Conservation (phyloP, 2,329 filamentous ascomycete genomes). For the Phaeosphaeria sp. region DNA sequence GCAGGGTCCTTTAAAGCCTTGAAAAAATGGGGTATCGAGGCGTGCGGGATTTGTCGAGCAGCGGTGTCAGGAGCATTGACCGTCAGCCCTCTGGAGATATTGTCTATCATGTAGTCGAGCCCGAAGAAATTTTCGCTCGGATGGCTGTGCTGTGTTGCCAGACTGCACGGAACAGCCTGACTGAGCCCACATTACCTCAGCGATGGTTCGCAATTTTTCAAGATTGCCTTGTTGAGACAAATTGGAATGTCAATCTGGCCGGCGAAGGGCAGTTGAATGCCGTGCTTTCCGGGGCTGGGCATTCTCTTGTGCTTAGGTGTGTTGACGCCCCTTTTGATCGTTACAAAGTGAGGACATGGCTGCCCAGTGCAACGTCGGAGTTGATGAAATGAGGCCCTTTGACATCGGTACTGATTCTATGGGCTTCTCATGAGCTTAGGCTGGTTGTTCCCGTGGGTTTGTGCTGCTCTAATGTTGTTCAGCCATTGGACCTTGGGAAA, state of each 20-base stretch:
- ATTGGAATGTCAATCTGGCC: background rate
- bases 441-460: too few species aligned
- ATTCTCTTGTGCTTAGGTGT: background rate
- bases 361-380: too few species aligned
- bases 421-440: too few species aligned
- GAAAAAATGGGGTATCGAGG: background rate
- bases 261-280: background rate
- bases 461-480: too few species aligned
- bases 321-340: background rate
- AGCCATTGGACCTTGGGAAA: too few species aligned
- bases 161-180: background rate
- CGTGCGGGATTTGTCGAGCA: background rate
- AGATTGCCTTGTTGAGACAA: background rate
- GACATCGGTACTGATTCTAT: too few species aligned
- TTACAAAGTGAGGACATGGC: too few species aligned
- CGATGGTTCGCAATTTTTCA: background rate
- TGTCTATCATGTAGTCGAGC: slow-evolving; percentile 2
- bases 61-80: background rate
- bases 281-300: background rate
- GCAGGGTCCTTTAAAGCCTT: background rate
- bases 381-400: too few species aligned
- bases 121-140: background rate
- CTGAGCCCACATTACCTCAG: slow-evolving; percentile 1
- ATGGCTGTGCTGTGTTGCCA: background rate
- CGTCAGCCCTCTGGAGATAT: background rate